phyloP scores from a whole-genome alignment of 2,329 filamentous ascomycete genomes.

The Clonostachys rosea region DNA sequence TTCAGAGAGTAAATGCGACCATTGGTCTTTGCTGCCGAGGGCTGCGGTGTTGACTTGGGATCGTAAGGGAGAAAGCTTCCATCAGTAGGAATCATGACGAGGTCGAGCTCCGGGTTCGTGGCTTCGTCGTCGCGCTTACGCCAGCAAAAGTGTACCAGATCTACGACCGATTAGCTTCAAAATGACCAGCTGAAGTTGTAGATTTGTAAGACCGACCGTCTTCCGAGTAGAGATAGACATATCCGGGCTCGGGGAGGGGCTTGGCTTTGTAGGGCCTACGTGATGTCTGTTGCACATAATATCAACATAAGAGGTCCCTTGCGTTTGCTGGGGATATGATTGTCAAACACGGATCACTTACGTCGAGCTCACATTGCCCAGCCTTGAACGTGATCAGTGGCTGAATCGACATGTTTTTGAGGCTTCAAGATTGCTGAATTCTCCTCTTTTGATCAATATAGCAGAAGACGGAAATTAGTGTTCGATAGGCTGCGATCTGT shows the following conservation, averaged over 20 bases:
- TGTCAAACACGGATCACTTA: conserved; percentile 35
- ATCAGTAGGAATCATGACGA: conserved; percentile 91
- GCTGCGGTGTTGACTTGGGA: conserved; percentile 47
- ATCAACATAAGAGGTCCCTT: neutral
- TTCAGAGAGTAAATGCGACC: conserved; percentile 92
- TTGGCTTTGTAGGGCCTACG: conserved; percentile 66
- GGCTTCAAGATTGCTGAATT: neutral
- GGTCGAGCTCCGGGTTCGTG: conserved; percentile 74
- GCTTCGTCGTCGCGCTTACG: conserved; percentile 65
- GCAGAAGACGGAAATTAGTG: neutral
- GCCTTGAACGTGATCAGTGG: conserved; percentile 97
- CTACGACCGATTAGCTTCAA: conserved; percentile 31
- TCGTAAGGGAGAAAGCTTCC: conserved; percentile 83
- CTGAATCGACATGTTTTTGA: conserved; percentile 65
- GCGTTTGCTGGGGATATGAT: conserved; percentile 1
- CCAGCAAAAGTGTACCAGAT: conserved; percentile 97
- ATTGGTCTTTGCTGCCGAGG: conserved; percentile 62
- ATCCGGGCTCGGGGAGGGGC: conserved; percentile 69
- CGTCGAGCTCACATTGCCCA: conserved; percentile 80
- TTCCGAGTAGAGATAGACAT: conserved; percentile 88
- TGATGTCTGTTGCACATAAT: conserved; percentile 26
- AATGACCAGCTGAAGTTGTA: conserved; percentile 1
- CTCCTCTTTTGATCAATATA: neutral
- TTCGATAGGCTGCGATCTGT: too few relatives aligned
- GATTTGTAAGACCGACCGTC: conserved; percentile 57